phyloP scores from a whole-genome alignment of 2,329 filamentous ascomycete genomes.

The Helotiales sp. region DNA sequence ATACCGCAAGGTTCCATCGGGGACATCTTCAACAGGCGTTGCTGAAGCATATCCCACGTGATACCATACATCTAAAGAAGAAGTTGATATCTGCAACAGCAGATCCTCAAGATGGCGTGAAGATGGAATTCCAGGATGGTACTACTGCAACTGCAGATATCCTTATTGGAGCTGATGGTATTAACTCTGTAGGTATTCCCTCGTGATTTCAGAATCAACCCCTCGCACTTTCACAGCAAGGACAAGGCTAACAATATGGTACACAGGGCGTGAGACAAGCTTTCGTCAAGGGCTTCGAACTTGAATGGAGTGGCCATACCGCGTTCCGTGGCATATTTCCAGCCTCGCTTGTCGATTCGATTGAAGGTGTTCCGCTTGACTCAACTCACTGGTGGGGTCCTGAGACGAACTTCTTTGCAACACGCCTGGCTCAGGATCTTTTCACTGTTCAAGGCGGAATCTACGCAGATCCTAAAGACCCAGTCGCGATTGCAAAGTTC shows the following conservation, averaged over 20 bases:
- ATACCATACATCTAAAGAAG: conserved; percentile 36
- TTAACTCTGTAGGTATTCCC: conserved; percentile 35
- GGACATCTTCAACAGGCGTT: conserved; percentile 38
- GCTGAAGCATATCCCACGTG: conserved; percentile 32
- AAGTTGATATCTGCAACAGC: conserved; percentile 24
- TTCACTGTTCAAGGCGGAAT: conserved; percentile 37
- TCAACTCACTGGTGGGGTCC: conserved; percentile 39
- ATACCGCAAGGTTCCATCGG: conserved; percentile 38
- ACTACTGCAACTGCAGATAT: conserved; percentile 33
- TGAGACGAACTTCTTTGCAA: conserved; percentile 37
- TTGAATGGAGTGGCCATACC: conserved; percentile 40
- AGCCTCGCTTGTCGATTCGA: conserved; percentile 34
- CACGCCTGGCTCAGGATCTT: conserved; percentile 28
- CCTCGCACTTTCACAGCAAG: not conserved
- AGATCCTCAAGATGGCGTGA: conserved; percentile 20
- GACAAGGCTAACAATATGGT: not conserved
- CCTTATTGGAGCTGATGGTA: conserved; percentile 39
- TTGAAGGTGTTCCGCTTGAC: conserved; percentile 37
- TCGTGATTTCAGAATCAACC: not conserved
- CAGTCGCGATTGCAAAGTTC: conserved; percentile 17
- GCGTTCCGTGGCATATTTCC: conserved; percentile 40
- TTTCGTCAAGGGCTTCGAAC: conserved; percentile 33
- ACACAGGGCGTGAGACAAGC: conserved; percentile 25
- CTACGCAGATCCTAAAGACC: conserved; percentile 30
- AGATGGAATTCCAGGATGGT: conserved; percentile 35